A percentile compares a stretch with the other conserved stretches of the same genome.
phyloP scores from a whole-genome alignment of 1,284 basidiomycete species.

The Ceratobasidium sp. region DNA sequence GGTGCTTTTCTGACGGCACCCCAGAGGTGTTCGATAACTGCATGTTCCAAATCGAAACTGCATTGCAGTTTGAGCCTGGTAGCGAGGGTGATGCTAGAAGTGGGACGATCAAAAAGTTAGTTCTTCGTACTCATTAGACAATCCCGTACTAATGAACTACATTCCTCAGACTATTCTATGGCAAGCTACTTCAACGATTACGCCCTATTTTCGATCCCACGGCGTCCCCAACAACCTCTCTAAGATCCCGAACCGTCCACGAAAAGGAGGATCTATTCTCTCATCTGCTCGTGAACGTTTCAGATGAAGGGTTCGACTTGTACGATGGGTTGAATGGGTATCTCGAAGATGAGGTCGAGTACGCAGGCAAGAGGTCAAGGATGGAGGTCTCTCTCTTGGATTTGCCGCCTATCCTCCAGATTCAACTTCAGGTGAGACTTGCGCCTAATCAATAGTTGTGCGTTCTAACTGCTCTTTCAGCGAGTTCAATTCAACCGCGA shows the following conservation, averaged over 20 bases:
- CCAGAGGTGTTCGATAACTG: slow-evolving; percentile 97
- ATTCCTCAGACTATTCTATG: slow-evolving; percentile 80
- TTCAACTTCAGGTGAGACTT: slow-evolving; percentile 83
- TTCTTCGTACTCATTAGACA: slow-evolving; percentile 35
- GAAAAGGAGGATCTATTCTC: slow-evolving; percentile 93
- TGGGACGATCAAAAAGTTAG: slow-evolving; percentile 71
- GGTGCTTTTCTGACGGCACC: not conserved
- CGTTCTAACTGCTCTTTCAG: slow-evolving; percentile 57
- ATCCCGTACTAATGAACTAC: slow-evolving; percentile 14
- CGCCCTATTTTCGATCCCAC: slow-evolving; percentile 57
- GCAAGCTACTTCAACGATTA: slow-evolving; percentile 83
- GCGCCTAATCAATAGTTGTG: slow-evolving; percentile 45
- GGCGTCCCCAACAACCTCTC: slow-evolving; percentile 58
- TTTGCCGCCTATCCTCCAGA: slow-evolving; percentile 90
- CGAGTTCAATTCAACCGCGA: slow-evolving; percentile 96
- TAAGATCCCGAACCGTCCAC: slow-evolving; percentile 60
- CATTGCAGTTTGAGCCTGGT: slow-evolving; percentile 75
- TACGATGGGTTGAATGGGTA: slow-evolving; percentile 95
- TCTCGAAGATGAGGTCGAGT: slow-evolving; percentile 91
- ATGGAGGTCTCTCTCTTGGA: slow-evolving; percentile 91
- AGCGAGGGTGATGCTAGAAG: slow-evolving; percentile 53
- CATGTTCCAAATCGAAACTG: slow-evolving; percentile 97
- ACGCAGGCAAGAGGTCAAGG: slow-evolving; percentile 84
- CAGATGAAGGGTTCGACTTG: slow-evolving; percentile 84
- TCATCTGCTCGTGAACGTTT: slow-evolving; percentile 92